These are phyloP conservation scores for Aspergillus texensis DNA, from an alignment of 2,329 filamentous ascomycete genomes.

Conservation along the genomic window DNA sequence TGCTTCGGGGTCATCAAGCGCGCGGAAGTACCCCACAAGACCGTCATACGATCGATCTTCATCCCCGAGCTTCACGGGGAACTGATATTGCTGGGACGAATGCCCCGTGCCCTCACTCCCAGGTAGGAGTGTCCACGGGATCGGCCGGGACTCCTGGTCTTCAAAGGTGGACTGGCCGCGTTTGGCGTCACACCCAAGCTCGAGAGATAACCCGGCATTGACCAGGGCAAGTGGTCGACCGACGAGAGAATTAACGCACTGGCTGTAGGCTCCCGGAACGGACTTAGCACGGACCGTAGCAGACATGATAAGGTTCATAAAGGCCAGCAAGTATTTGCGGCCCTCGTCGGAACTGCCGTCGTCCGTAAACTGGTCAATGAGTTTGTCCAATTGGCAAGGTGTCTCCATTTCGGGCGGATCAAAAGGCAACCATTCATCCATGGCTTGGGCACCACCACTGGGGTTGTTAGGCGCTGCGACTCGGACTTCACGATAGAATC, in stretches of 20 bases:
- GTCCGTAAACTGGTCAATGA: background rate
- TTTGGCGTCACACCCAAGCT: conserved; percentile 23
- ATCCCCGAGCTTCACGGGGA: conserved; percentile 2
- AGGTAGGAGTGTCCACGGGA: background rate
- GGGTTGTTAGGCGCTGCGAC: conserved; percentile 19
- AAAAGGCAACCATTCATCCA: conserved; percentile 27
- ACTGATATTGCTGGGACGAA: background rate
- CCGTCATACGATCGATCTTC: background rate
- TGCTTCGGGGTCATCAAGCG: too few relatives aligned
- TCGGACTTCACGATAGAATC: conserved; percentile 33
- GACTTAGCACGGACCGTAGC: conserved; percentile 13
- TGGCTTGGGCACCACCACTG: background rate
- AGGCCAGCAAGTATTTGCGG: conserved; percentile 19
- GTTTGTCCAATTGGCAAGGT: background rate
- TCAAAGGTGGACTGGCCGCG: conserved; percentile 13
- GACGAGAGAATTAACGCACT: conserved; percentile 28
- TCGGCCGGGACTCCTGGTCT: background rate
- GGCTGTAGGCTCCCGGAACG: conserved; percentile 26
- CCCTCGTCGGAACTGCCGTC: background rate
- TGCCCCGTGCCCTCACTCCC: background rate
- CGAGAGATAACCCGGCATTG: conserved; percentile 32
- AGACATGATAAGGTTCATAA: conserved; percentile 20
- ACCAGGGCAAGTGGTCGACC: conserved; percentile 38
- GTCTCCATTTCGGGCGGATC: background rate
- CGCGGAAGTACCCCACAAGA: background rate